Base-by-base conservation (phyloP, 306 rosid genomes). In the Prosopis cineraria region DNA sequence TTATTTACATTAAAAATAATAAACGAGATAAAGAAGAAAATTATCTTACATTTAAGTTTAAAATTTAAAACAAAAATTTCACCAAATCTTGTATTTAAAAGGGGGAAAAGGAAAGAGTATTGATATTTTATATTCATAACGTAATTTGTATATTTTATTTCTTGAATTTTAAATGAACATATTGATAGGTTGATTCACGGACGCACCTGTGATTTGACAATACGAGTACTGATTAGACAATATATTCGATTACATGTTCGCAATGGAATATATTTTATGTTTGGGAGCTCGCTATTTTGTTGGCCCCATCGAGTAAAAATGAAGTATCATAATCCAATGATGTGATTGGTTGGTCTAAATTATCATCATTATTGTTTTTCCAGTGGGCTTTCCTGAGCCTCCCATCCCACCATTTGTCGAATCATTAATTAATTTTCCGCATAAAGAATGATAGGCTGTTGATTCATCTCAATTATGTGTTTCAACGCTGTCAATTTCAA, bases 291-390 rank as follows among this genome's bases (percentile, higher is more conserved):
- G 0, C n/a, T 33, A 66, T 66, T 45, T 44, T 39, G 17, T 41
- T 69, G 80, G 68, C 59, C 74, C 73, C 68, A 47, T 52, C 10
- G 34, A 20, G 56, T 79, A 47, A 7, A 75, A 19, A 58, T 70
- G 70, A 33, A 47, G 73, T 1, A 34, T 47, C 63, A 62, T 20
- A 79, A 33, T 31, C 78, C 74, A 36, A 74, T 14, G n/a, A 74
- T 8, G 10, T 33, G 68, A 68, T 58, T 56, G 79, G 43, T 1
- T 0, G 13, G 41, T 74, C 60, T 33, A 4, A n/a, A 19, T 36
- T 36, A 50, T n/a, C 52, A 33, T 12, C 65, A 78, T 82, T 50
- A 74, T 48, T 39, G 22, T 12, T 37, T 68, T 30, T 47, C 37
- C 62, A 24, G 10, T 55, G 29, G 62, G 72, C 36, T 36, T 36